These are phyloP conservation scores for Dianthus caryophyllus DNA, from an alignment of 148 eudicot genomes.

Conservation along the genomic window DNA sequence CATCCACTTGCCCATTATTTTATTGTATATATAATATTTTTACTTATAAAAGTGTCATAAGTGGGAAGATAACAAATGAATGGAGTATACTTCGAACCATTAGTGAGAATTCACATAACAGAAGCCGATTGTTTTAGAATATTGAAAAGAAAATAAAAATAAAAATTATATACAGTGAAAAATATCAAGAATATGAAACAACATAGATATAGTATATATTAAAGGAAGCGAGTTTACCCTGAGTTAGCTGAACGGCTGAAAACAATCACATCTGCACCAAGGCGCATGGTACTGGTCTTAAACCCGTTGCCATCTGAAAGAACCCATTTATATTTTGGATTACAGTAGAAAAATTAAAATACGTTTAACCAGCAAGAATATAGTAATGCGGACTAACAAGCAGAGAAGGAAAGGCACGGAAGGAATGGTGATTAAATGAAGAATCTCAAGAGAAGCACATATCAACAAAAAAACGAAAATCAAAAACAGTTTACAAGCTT, in stretches of 20 bases:
- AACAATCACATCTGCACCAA: slow-evolving; percentile 95
- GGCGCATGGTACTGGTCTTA: slow-evolving; percentile 98
- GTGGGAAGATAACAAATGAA: no score
- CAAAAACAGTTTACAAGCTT: neutral
- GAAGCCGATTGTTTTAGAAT: neutral
- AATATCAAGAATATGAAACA: neutral
- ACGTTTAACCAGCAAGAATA: neutral
- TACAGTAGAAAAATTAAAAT: slow-evolving; percentile 11
- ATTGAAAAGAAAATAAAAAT: neutral
- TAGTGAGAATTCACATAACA: neutral
- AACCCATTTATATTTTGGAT: slow-evolving; percentile 6
- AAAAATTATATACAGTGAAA: no score
- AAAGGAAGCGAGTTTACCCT: slow-evolving; percentile 47
- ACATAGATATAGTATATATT: neutral
- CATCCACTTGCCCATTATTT: no score
- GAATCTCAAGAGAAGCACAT: neutral
- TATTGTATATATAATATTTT: no score
- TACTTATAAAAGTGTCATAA: no score
- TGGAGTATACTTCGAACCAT: neutral
- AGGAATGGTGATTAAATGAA: neutral
- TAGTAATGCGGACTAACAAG: neutral
- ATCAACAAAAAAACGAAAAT: neutral
- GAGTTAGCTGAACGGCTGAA: slow-evolving; percentile 65
- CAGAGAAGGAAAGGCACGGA: neutral
- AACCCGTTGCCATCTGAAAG: slow-evolving; percentile 93